phyloP scores from a whole-genome alignment of 352 stramenopile genomes.

The Salisapilia sapeloensis region DNA sequence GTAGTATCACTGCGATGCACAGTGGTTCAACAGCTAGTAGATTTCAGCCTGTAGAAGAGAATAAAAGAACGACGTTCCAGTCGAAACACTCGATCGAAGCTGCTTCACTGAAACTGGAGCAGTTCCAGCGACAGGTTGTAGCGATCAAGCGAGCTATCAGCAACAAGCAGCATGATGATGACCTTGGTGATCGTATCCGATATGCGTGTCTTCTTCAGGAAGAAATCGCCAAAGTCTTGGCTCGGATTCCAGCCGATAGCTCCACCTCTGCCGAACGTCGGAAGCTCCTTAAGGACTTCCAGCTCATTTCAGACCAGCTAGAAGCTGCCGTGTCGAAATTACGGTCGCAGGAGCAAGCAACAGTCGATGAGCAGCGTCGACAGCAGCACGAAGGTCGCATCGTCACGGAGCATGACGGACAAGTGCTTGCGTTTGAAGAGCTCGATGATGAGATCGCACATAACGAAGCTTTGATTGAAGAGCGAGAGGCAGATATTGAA shows the following conservation, averaged over 20 bases:
- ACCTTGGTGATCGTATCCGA: conserved; percentile 69
- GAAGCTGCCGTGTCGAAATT: conserved; percentile 50
- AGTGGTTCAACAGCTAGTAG: not conserved
- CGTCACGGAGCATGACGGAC: conserved; percentile 46
- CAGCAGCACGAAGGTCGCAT: conserved; percentile 23
- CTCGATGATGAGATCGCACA: conserved; percentile 74
- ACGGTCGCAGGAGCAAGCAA: conserved; percentile 35
- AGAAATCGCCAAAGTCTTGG: conserved; percentile 52
- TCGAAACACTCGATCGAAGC: conserved; percentile 49
- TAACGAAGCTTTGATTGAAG: conserved; percentile 80
- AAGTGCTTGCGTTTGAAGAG: conserved; percentile 65
- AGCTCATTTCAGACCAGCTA: conserved; percentile 52
- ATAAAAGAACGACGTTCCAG: no score
- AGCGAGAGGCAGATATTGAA: conserved; percentile 73
- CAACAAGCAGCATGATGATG: conserved; percentile 25
- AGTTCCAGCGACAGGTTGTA: conserved; percentile 70
- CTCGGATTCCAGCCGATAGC: conserved; percentile 30
- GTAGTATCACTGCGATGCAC: not conserved
- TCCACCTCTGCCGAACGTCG: conserved; percentile 55
- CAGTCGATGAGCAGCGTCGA: conserved; percentile 27
- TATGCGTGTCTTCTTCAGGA: conserved; percentile 71
- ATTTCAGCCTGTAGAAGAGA: no score
- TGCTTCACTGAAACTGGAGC: conserved; percentile 59
- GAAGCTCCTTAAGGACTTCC: conserved; percentile 73
- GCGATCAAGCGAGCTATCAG: conserved; percentile 41